phyloP scores from a whole-genome alignment of 2,329 filamentous ascomycete genomes.

The Alternaria brassicicola region DNA sequence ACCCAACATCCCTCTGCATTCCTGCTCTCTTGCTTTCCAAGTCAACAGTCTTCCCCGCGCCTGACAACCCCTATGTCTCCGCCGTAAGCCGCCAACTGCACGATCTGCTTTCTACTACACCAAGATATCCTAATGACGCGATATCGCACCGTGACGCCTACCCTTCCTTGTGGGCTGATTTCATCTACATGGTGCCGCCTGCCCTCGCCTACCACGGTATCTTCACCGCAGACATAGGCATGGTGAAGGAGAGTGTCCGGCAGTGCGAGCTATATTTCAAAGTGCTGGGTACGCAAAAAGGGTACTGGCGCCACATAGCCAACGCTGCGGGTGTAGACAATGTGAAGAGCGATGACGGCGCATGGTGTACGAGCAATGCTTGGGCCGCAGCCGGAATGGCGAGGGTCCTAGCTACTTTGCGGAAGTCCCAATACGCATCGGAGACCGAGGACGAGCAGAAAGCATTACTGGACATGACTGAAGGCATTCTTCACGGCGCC shows the following conservation, averaged over 20 bases:
- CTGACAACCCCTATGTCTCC: not conserved
- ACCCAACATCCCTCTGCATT: constrained; percentile 55
- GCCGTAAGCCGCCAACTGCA: constrained; percentile 49
- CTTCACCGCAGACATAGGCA: constrained; percentile 41
- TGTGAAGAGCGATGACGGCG: constrained; percentile 40
- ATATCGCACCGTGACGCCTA: constrained; percentile 55
- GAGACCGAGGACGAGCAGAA: constrained; percentile 26
- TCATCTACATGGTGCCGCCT: constrained; percentile 58
- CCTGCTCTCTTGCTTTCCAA: constrained; percentile 54
- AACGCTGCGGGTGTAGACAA: constrained; percentile 26
- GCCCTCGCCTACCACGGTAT: constrained; percentile 57
- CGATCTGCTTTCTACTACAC: constrained; percentile 49
- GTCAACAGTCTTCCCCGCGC: constrained; percentile 42
- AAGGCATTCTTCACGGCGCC: constrained; percentile 47
- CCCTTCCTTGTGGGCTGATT: constrained; percentile 58
- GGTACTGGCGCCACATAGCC: constrained; percentile 56
- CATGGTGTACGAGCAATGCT: constrained; percentile 58
- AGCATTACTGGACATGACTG: constrained; percentile 42
- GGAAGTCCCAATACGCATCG: constrained; percentile 33
- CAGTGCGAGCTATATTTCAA: constrained; percentile 54
- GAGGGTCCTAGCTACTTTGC: constrained; percentile 54
- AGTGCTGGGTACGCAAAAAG: constrained; percentile 41
- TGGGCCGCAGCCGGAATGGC: constrained; percentile 58
- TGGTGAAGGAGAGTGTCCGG: constrained; percentile 46
- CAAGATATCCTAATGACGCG: constrained; percentile 54